Conservation (phyloP, 139 green algal species). For the Ulvella scutata region DNA sequence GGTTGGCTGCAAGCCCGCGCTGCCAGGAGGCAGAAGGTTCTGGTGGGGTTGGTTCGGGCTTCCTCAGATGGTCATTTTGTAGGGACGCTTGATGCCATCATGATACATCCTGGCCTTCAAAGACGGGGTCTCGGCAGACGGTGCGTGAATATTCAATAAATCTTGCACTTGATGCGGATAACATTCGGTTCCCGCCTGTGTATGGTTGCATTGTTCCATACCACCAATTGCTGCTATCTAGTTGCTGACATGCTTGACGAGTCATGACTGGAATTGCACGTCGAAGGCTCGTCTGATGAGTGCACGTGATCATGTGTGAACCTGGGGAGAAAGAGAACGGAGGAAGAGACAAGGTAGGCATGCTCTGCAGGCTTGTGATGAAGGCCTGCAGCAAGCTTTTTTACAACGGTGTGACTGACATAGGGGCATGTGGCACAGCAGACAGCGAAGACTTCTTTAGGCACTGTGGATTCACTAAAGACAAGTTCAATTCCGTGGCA, state of each 20-base stretch:
- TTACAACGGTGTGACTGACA: neutral
- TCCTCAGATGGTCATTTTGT: neutral
- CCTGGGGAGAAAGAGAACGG: too few species aligned
- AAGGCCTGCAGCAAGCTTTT: neutral
- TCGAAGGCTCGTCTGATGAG: too few species aligned
- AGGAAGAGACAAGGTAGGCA: too few species aligned
- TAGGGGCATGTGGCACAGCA: neutral
- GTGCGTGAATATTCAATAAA: neutral
- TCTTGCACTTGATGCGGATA: neutral
- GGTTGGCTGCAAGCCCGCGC: neutral
- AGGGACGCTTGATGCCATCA: neutral
- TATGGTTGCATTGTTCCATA: neutral
- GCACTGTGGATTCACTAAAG: neutral
- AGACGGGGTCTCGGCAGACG: neutral
- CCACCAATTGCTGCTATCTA: neutral
- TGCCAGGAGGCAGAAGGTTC: neutral
- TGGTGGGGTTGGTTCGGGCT: neutral
- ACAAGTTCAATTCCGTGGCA: neutral
- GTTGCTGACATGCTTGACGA: too few species aligned
- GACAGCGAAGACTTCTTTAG: neutral
- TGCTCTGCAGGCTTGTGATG: neutral
- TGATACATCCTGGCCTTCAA: neutral
- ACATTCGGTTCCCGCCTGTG: neutral
- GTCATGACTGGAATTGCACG: too few species aligned
- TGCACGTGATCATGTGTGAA: too few species aligned